Evolutionary conservation across 1,284 basidiomycete genomes (phyloP).

Genomic region (Chondrostereum purpureum): DNA sequence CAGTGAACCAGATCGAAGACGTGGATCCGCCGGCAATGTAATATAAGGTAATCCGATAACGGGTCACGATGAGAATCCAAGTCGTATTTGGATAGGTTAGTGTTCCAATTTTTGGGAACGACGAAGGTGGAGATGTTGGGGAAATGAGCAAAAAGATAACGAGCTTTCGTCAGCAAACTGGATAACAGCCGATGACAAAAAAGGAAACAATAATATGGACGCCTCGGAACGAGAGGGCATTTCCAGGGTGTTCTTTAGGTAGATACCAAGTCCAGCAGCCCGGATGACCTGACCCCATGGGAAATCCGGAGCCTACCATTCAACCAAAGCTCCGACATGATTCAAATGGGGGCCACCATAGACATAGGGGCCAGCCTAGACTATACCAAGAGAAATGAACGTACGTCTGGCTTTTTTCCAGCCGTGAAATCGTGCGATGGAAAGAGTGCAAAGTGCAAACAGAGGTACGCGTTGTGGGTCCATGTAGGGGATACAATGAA

Average conservation of each 20-base stretch:
- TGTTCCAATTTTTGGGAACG: neutral
- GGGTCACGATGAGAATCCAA: neutral
- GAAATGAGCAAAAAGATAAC: neutral
- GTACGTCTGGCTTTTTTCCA: too few species aligned
- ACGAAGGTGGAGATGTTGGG: neutral
- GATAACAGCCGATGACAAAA: neutral
- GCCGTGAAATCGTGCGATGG: too few species aligned
- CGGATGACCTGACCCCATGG: too few species aligned
- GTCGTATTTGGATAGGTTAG: neutral
- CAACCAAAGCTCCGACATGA: too few species aligned
- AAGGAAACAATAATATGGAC: neutral
- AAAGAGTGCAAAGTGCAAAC: conserved; percentile 23
- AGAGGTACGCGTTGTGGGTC: neutral
- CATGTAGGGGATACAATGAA: conserved; percentile 15
- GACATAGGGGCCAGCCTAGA: too few species aligned
- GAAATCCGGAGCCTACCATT: too few species aligned
- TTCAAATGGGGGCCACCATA: too few species aligned
- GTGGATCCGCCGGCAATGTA: neutral
- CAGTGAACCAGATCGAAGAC: conserved; percentile 10
- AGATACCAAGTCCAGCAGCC: too few species aligned
- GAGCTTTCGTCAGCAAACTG: neutral
- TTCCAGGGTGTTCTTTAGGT: too few species aligned
- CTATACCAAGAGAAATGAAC: too few species aligned
- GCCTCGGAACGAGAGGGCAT: too few species aligned
- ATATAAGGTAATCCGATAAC: neutral